phyloP scores from a whole-genome alignment of 768 basidiomycete genomes.

The Dentipellis sp. region DNA sequence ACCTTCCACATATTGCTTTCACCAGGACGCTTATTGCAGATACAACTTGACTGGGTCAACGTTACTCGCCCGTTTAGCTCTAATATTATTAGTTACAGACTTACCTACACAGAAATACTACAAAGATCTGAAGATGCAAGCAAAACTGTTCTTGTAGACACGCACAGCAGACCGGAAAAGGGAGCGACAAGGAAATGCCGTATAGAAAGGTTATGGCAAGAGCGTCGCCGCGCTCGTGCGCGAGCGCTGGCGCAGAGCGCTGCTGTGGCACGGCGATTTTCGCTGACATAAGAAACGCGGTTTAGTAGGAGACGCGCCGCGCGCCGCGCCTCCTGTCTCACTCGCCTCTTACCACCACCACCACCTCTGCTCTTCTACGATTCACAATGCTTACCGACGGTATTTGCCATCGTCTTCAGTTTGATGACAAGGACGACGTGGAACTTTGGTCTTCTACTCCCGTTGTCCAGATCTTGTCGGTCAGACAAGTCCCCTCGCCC shows the following conservation, averaged over 20 bases:
- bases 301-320: not conserved
- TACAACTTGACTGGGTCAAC: not conserved
- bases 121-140: not conserved
- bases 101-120: not conserved
- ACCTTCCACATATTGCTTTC: no score
- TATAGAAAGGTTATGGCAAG: no score
- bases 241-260: not conserved
- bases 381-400: slow-evolving; percentile 5
- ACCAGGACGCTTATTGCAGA: no score
- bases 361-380: not conserved
- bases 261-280: not conserved
- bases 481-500: slow-evolving; percentile 59
- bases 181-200: no score
- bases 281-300: not conserved
- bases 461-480: slow-evolving; percentile 71
- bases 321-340: slow-evolving; percentile 17
- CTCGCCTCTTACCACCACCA: slow-evolving; percentile 4
- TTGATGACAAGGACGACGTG: slow-evolving; percentile 9
- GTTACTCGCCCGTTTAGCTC: not conserved
- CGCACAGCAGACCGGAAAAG: no score
- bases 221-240: no score
- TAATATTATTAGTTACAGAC: not conserved
- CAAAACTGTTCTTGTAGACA: not conserved
- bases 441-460: slow-evolving; percentile 25
- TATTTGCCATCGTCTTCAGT: slow-evolving; percentile 11